These are phyloP conservation scores for Euclidium syriacum DNA, from an alignment of 345 rosid genomes.

Conservation along the genomic window DNA sequence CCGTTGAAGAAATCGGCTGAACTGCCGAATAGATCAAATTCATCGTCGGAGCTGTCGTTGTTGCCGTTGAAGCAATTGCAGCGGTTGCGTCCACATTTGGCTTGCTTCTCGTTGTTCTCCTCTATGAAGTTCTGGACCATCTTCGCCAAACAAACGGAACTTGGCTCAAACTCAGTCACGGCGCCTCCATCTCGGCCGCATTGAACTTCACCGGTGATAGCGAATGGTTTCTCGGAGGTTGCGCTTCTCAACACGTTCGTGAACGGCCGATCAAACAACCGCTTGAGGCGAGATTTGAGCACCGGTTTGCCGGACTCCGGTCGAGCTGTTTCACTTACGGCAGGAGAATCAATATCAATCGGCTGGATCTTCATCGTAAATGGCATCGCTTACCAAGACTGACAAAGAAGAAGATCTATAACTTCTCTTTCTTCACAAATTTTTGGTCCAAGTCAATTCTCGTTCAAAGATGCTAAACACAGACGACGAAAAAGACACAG, in stretches of 20 bases:
- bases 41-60: conserved; percentile 75
- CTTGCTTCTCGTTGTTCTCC: conserved; percentile 74
- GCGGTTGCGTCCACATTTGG: conserved; percentile 73
- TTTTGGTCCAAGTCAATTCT: conserved; percentile 22
- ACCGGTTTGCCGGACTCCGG: conserved; percentile 53
- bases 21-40: conserved; percentile 50
- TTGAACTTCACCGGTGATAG: conserved; percentile 34
- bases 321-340: conserved; percentile 25
- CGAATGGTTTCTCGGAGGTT: conserved; percentile 41
- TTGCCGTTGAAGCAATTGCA: conserved; percentile 94
- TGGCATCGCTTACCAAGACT: conserved; percentile 7
- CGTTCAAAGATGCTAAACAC: conserved; percentile 11
- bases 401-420: conserved; percentile 5
- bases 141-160: conserved; percentile 76
- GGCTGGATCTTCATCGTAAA: conserved; percentile 75
- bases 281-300: conserved; percentile 57
- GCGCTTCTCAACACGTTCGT: conserved; percentile 45
- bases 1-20: conserved; percentile 36
- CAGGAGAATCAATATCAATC: conserved; percentile 40
- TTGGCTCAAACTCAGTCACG: conserved; percentile 75
- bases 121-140: conserved; percentile 92
- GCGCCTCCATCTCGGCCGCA: conserved; percentile 25
- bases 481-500: neutral
- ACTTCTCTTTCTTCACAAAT: neutral
- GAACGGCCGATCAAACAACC: conserved; percentile 65